A percentile compares a stretch with the other conserved stretches of the same genome.
Conservation (phyloP, 169 alveolate species). For the Perkinsus olseni region DNA sequence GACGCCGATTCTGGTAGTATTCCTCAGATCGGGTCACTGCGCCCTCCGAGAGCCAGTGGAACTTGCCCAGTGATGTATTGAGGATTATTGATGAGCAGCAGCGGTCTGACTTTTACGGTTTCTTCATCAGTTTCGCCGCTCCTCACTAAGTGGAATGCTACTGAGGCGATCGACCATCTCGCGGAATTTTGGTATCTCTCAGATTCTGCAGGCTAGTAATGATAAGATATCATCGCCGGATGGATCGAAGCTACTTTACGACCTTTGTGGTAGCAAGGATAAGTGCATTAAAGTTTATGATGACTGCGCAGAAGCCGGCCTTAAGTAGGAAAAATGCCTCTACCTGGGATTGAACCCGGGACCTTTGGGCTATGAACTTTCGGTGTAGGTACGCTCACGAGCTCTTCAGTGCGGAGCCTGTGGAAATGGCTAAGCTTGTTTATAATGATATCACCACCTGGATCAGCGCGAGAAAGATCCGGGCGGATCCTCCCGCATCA, state of each 20-base stretch:
- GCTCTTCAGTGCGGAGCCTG: neutral
- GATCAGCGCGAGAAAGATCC: neutral
- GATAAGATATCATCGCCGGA: neutral
- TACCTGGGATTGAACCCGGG: neutral
- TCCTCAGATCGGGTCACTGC: too few relatives aligned
- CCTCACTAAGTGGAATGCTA: too few relatives aligned
- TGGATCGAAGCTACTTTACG: neutral
- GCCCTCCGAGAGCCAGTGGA: too few relatives aligned
- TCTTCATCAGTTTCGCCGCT: too few relatives aligned
- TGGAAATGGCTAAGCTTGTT: neutral
- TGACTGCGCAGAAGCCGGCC: neutral
- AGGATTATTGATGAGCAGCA: too few relatives aligned
- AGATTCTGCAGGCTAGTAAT: neutral
- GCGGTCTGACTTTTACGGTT: too few relatives aligned
- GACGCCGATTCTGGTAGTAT: neutral
- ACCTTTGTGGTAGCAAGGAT: neutral
- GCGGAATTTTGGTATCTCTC: neutral
- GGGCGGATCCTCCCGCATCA: neutral
- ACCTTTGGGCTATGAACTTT: neutral
- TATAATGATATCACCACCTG: neutral
- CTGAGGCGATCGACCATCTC: too few relatives aligned
- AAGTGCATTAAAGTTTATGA: neutral
- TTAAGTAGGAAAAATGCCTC: neutral
- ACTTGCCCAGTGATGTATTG: too few relatives aligned
- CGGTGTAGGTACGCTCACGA: neutral